Percentiles rank a stretch among this genome's conserved stretches.
Evolutionary conservation across 352 stramenopile species (phyloP).

Genomic region (Pythium myriotylum): DNA sequence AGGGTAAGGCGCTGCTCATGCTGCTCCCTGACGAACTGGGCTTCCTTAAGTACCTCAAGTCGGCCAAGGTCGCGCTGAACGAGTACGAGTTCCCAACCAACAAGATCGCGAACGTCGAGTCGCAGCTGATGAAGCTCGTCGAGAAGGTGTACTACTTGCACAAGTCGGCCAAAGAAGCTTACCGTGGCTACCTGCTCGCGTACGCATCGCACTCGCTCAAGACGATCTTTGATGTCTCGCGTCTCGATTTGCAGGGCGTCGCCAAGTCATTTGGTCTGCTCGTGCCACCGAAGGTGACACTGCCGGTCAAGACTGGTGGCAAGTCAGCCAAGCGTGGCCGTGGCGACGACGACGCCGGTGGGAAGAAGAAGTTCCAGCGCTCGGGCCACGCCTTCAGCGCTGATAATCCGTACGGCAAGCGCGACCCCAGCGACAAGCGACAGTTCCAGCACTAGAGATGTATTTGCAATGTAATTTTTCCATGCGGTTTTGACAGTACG

Average conservation of each 20-base stretch:
- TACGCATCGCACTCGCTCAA: slow-evolving; percentile 98
- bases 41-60: slow-evolving; percentile 98
- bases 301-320: slow-evolving; percentile 88
- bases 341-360: slow-evolving; percentile 46
- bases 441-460: slow-evolving; percentile 90
- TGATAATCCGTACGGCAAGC: slow-evolving; percentile 98
- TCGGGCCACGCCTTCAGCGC: slow-evolving; percentile 96
- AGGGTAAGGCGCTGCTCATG: slow-evolving; percentile 96
- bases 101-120: slow-evolving; percentile 98
- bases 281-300: slow-evolving; percentile 96
- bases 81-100: slow-evolving; percentile 99
- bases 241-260: slow-evolving; percentile 96
- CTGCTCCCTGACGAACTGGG: slow-evolving; percentile 97
- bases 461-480: slow-evolving; percentile 19
- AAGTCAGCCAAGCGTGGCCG: slow-evolving; percentile 75
- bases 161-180: slow-evolving; percentile 97
- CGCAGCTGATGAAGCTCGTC: slow-evolving; percentile 97
- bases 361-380: slow-evolving; percentile 63
- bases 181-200: slow-evolving; percentile 96
- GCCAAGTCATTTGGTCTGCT: slow-evolving; percentile 97
- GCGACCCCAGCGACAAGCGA: slow-evolving; percentile 84
- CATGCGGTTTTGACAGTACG: background rate
- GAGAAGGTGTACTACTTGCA: slow-evolving; percentile 99
- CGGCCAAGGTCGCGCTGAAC: slow-evolving; percentile 97
- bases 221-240: slow-evolving; percentile 98